A percentile compares a stretch with the other conserved stretches of the same genome.
Conservation (phyloP, 2,329 filamentous ascomycete species). For the Arthrobotrys megalospora region DNA sequence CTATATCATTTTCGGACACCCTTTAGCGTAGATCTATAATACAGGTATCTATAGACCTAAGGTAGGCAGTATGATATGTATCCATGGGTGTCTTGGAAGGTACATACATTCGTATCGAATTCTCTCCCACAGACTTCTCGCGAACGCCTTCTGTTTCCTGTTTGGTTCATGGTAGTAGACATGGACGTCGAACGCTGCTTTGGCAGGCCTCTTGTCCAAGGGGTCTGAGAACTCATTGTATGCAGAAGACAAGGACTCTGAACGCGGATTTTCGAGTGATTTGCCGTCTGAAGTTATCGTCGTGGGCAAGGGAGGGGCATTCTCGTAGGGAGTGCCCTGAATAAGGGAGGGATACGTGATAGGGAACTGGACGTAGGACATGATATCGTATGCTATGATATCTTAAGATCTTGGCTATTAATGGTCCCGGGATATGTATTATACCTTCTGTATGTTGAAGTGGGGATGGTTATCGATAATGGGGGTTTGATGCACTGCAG, state of each 20-base stretch:
- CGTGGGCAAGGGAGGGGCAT: slow-evolving; percentile 72
- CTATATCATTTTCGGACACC: slow-evolving; percentile 68
- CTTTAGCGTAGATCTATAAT: neutral
- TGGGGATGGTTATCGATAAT: no score
- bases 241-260: slow-evolving; percentile 75
- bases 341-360: slow-evolving; percentile 73
- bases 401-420: no score
- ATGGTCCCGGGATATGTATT: no score
- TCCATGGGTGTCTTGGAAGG: neutral
- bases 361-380: slow-evolving; percentile 43
- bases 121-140: slow-evolving; percentile 49
- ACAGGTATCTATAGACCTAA: no score
- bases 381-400: neutral
- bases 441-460: no score
- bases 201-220: slow-evolving; percentile 74
- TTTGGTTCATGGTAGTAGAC: slow-evolving; percentile 81
- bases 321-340: slow-evolving; percentile 70
- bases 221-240: slow-evolving; percentile 80
- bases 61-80: no score
- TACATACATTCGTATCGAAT: slow-evolving; percentile 45
- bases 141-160: slow-evolving; percentile 41
- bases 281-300: slow-evolving; percentile 78
- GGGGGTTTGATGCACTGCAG: no score
- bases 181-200: slow-evolving; percentile 86
- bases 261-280: slow-evolving; percentile 78